A percentile compares a stretch with the other conserved stretches of the same genome.
Conservation (phyloP, 75 land plant genomes). For the Isoetes taiwanensis region DNA sequence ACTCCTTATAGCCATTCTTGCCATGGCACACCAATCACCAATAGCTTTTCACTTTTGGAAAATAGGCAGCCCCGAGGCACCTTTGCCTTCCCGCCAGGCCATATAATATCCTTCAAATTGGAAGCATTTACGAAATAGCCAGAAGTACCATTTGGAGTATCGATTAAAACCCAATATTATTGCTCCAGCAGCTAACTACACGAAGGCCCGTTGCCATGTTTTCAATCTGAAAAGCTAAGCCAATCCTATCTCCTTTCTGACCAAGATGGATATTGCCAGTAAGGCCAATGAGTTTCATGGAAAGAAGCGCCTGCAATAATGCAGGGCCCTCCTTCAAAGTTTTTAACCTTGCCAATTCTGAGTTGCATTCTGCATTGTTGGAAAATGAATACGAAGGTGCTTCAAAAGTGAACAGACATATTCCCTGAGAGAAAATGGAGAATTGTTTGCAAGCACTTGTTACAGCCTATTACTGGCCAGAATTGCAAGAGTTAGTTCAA, state of each 20-base stretch:
- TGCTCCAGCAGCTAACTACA: neutral
- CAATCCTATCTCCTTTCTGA: neutral
- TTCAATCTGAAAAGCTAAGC: neutral
- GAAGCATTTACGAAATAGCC: neutral
- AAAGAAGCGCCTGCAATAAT: neutral
- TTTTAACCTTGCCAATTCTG: conserved; percentile 3
- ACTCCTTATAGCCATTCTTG: conserved; percentile 23
- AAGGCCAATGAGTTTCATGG: neutral
- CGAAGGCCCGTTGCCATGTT: neutral
- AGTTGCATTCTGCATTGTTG: too few relatives aligned
- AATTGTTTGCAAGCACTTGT: too few relatives aligned
- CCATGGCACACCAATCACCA: conserved; percentile 23
- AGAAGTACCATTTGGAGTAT: neutral
- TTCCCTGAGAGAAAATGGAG: too few relatives aligned
- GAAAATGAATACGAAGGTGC: too few relatives aligned
- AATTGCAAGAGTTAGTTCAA: too few relatives aligned
- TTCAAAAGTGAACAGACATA: too few relatives aligned
- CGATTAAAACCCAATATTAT: neutral
- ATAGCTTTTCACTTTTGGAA: conserved; percentile 14
- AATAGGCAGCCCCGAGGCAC: conserved; percentile 25
- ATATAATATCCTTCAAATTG: conserved; percentile 7
- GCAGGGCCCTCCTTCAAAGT: neutral
- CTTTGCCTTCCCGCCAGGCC: conserved; percentile 22
- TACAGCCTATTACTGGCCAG: too few relatives aligned
- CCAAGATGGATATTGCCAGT: neutral